These are phyloP conservation scores for Coniferiporia sulphurascens DNA, from an alignment of 1,284 basidiomycete species.

Conservation along the genomic window DNA sequence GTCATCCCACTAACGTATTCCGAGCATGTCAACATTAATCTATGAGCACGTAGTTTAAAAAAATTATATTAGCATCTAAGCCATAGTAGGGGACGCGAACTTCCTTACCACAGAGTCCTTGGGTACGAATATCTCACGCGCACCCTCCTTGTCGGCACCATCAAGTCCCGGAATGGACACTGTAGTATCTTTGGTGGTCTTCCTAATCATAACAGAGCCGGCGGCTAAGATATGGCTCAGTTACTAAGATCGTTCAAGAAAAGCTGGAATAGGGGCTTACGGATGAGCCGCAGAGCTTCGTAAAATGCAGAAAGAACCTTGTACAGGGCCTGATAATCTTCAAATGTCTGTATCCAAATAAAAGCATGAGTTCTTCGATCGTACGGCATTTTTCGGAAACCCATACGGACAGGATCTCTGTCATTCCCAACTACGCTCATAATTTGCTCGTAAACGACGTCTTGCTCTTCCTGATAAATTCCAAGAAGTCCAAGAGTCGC, in stretches of 20 bases:
- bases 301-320: slow-evolving; percentile 43
- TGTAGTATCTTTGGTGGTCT: slow-evolving; percentile 17
- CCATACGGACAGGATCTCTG: slow-evolving; percentile 34
- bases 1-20: slow-evolving; percentile 39
- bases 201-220: slow-evolving; percentile 18
- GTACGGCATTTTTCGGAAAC: not conserved
- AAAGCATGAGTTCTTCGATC: not conserved
- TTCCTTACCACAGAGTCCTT: slow-evolving; percentile 28
- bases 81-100: not conserved
- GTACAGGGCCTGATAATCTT: slow-evolving; percentile 40
- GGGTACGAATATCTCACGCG: slow-evolving; percentile 21
- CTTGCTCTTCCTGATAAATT: slow-evolving; percentile 40
- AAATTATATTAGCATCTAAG: not conserved
- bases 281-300: slow-evolving; percentile 42
- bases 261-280: slow-evolving; percentile 28
- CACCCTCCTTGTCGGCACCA: slow-evolving; percentile 11
- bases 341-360: slow-evolving; percentile 30
- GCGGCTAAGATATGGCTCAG: slow-evolving; percentile 16
- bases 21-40: slow-evolving; percentile 46
- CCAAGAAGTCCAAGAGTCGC: slow-evolving; percentile 44
- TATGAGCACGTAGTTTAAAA: slow-evolving; percentile 14
- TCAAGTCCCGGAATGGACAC: slow-evolving; percentile 7
- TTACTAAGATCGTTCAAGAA: not conserved
- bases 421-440: slow-evolving; percentile 35
- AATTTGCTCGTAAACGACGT: slow-evolving; percentile 44